Evolutionary conservation across 2,329 filamentous ascomycete genomes (phyloP), one percentile per base, ranked within the genome.

Genomic region (Aspergillus hortae): DNA sequence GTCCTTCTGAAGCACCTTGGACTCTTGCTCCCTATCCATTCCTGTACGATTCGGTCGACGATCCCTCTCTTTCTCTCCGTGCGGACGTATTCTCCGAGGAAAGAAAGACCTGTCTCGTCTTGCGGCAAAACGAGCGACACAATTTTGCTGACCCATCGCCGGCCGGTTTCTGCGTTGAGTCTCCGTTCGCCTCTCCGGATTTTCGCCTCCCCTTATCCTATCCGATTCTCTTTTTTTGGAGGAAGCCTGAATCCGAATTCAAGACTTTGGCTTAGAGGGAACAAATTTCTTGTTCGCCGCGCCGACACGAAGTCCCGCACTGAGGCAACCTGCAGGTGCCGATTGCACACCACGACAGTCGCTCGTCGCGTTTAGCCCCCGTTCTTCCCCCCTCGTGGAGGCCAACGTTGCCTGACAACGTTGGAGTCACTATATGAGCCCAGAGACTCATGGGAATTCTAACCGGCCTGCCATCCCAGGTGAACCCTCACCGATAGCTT

Each of bases 401-500:
- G 54, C 60, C 61, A 64, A 62, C 59, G 60, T 68, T 67, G 63
- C 44, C 46, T 10, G 52, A 50, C 59, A 65, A 62, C 66, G 61
- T 65, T 65, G 63, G 60, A 64, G 54, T 65, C 66, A 64, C 71
- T 72, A 66, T 68, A 74, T 74, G 72, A 64, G 66, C 66, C 62
- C 66, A 65, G 64, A 66, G 51, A 68, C 67, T 62, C 59, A 74
- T 74, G 72, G 71, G 71, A 71, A 72, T 72, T 68, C 65, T 53
- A 66, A 65, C 61, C 60, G 59, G 60, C 66, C 66, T 61, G 67
- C 64, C 53, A 64, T 63, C 64, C 56, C 67, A 66, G 68, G 68
- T 75, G 70, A 69, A 67, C 58, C 67, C 58, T 65, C 72, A 69
- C 67, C 70, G 65, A 67, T 74, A 74, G 65, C 69, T 62, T 67